Base-by-base conservation (phyloP, 495 filamentous ascomycete genomes). In the Venustampulla echinocandica region DNA sequence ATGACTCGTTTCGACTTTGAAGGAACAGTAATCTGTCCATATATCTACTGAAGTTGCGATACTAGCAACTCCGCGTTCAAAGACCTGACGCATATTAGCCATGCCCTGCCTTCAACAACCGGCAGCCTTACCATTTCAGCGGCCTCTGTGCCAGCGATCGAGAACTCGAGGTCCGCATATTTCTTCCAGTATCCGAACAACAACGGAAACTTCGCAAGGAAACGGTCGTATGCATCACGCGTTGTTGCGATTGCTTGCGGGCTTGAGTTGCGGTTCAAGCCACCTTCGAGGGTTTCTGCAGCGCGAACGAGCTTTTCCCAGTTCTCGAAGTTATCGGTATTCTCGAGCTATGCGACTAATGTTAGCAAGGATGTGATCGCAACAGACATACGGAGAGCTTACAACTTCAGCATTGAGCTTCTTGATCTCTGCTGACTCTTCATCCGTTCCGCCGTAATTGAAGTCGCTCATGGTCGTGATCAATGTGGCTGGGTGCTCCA, bases 151-250 rank as follows among this genome's bases (percentile, higher is more conserved):
- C 92, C 92, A 4, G 87, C 87, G 53, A 97, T 95, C 13, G 85
- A 85, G 65, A 99, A 99, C 60, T 99, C 92, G 19, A 95, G 67
- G 60, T 97, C 92, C 55, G 92, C 92, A 79, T 99, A 98, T 64
- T 95, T 97, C 70, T 96, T 96, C 92, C 92, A 99, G 66, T 96
- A 99, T 33, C 90, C 92, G 61, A 96, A 99, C 1, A 97, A 77
- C 19, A 97, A 73, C 1, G 92, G 92, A 58, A 96, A 99, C 61
- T 94, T 95, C 44, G 87, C 82, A 7, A 99, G 79, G 60, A 99
- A 90, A 7, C 84, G 78, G 62, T 99, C 93, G 64, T 94, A 97
- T 42, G 82, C 75, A 55, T 84, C 77, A 56, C 92, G 80, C 23
- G 84, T 81, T 9, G 87, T 80, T 18, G 85, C 82, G 55, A 99